Conservation (phyloP, 306 rosid species). For the Mimosa bimucronata region DNA sequence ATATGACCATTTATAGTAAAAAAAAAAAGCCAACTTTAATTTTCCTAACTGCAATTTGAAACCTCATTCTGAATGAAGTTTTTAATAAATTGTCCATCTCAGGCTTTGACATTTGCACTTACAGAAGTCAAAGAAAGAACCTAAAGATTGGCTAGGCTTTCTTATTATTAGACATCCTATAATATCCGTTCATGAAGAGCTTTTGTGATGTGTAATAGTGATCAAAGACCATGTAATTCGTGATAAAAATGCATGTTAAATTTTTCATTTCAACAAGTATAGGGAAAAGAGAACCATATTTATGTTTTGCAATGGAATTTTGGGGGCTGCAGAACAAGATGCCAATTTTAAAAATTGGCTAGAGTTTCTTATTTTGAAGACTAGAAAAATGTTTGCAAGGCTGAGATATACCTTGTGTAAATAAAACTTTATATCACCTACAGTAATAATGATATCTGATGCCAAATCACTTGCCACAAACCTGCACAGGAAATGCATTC, state of each 20-base stretch:
- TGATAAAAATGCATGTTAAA: background rate
- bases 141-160: no score
- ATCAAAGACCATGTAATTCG: no score
- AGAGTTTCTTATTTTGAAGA: constrained; percentile 20
- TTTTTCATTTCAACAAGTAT: background rate
- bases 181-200: background rate
- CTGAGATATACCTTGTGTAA: constrained; percentile 64
- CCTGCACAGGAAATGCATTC: constrained; percentile 55
- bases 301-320: background rate
- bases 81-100: constrained; percentile 5
- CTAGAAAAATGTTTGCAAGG: constrained; percentile 12
- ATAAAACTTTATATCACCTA: constrained; percentile 74
- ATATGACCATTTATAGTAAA: constrained; percentile 29
- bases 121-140: background rate
- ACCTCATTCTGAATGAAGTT: constrained; percentile 19
- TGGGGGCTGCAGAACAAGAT: background rate
- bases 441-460: constrained; percentile 65
- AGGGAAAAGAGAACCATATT: constrained; percentile 12
- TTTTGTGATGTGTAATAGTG: background rate
- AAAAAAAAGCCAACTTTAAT: constrained; percentile 30
- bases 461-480: constrained; percentile 85
- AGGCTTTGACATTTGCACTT: background rate
- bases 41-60: background rate
- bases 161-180: background rate
- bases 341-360: background rate